Evolutionary conservation across 441 rosid species (phyloP).

Genomic region (Gossypium laxum): DNA sequence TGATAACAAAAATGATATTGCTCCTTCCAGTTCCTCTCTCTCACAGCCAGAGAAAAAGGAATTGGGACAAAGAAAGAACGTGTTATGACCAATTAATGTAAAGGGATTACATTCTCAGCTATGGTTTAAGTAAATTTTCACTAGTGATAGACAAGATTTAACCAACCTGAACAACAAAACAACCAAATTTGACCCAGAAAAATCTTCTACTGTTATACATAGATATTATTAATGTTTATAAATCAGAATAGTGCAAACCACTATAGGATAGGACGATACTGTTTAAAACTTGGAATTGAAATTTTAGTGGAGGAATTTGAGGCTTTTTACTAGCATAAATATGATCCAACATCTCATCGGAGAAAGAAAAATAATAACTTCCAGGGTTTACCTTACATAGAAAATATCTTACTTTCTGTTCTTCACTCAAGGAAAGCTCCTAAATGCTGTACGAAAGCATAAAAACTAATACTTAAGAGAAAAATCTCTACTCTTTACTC

Average conservation of each 20-base stretch:
- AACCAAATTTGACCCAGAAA: not conserved
- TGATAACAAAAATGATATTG: not conserved
- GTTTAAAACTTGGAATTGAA: not conserved
- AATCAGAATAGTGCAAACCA: not conserved
- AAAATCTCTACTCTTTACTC: not conserved
- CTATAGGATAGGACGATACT: not conserved
- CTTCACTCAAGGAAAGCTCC: not conserved
- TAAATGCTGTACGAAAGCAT: not conserved
- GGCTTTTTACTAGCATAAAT: not conserved
- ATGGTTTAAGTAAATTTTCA: not conserved
- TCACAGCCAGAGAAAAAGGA: not conserved
- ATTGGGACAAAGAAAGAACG: not conserved
- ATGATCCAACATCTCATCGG: not conserved
- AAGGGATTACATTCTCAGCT: not conserved
- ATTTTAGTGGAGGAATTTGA: not conserved
- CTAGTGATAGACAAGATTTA: not conserved
- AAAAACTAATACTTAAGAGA: not conserved
- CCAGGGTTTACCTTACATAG: not conserved
- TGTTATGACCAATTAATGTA: not conserved
- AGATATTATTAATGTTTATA: not conserved
- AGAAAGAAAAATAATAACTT: not conserved
- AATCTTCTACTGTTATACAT: not conserved
- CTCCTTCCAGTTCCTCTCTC: not conserved
- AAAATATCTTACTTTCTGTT: not conserved
- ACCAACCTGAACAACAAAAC: not conserved